phyloP scores from a whole-genome alignment of 2,329 filamentous ascomycete genomes.

The Clarireedia homoeocarpa region DNA sequence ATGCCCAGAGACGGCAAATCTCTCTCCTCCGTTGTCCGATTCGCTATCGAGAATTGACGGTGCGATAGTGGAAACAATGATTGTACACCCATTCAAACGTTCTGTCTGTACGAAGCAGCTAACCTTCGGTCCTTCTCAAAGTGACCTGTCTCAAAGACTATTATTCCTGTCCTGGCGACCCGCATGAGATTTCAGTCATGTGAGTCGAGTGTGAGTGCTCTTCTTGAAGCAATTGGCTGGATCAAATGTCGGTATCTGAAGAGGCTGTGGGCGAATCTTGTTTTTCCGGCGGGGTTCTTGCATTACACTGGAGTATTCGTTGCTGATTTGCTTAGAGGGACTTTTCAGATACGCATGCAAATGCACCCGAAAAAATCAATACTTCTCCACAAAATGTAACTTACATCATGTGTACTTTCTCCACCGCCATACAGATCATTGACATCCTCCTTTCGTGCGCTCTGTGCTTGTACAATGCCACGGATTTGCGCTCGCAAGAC shows the following conservation, averaged over 20 bases:
- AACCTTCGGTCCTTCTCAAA: conserved; percentile 16
- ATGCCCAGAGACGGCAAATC: not conserved
- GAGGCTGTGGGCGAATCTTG: conserved; percentile 1
- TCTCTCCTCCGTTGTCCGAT: not conserved
- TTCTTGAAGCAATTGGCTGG: conserved; percentile 18
- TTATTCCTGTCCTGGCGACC: conserved; percentile 16
- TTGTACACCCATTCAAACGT: conserved; percentile 2
- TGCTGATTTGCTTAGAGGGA: not conserved
- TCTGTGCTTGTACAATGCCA: not conserved
- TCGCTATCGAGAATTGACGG: not conserved
- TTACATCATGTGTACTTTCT: conserved; percentile 7
- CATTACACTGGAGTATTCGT: not conserved
- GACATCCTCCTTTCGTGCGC: not conserved
- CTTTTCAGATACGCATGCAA: not conserved
- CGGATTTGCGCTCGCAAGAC: not conserved
- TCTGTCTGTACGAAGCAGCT: not conserved
- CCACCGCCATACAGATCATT: conserved; percentile 2
- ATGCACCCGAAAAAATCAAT: not conserved
- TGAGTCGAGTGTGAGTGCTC: conserved; percentile 25
- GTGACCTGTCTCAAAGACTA: conserved; percentile 13
- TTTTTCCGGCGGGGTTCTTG: not conserved
- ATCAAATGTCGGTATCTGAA: not conserved
- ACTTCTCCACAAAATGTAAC: conserved; percentile 5
- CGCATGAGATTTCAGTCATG: conserved; percentile 27
- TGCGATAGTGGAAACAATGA: not conserved